These are phyloP conservation scores for Beta vulgaris DNA, from an alignment of 148 eudicot genomes.

Conservation along the genomic window DNA sequence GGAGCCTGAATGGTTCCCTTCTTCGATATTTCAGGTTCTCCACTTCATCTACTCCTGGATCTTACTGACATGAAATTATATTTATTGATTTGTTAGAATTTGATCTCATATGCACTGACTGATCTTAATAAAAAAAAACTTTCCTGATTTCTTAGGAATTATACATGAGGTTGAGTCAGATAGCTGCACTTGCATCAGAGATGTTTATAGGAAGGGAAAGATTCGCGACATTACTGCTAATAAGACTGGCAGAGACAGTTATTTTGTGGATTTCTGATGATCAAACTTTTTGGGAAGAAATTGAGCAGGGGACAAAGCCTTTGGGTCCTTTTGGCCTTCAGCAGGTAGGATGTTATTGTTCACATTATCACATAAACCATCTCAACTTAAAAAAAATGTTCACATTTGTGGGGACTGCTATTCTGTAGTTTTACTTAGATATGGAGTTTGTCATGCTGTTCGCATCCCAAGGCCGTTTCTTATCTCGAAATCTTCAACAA, in stretches of 20 bases:
- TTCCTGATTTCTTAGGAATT: slow-evolving; percentile 61
- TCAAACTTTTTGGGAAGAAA: slow-evolving; percentile 83
- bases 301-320: slow-evolving; percentile 65
- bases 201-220: slow-evolving; percentile 87
- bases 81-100: not conserved
- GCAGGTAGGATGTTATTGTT: slow-evolving; percentile 62
- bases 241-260: slow-evolving; percentile 90
- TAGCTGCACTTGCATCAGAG: slow-evolving; percentile 75
- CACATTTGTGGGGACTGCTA: not conserved
- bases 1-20: slow-evolving; percentile 95
- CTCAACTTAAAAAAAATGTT: not conserved
- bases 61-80: not conserved
- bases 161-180: slow-evolving; percentile 53
- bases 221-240: slow-evolving; percentile 77
- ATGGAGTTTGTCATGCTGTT: slow-evolving; percentile 96
- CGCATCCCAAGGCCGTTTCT: slow-evolving; percentile 92
- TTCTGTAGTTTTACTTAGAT: slow-evolving; percentile 89
- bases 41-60: no score
- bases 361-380: not conserved
- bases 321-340: slow-evolving; percentile 88
- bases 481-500: slow-evolving; percentile 86
- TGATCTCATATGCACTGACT: no score
- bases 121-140: no score
- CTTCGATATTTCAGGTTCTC: slow-evolving; percentile 75
- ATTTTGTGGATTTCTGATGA: slow-evolving; percentile 91